phyloP scores from a whole-genome alignment of 305 asterid species.

The Euphrasia arctica region DNA sequence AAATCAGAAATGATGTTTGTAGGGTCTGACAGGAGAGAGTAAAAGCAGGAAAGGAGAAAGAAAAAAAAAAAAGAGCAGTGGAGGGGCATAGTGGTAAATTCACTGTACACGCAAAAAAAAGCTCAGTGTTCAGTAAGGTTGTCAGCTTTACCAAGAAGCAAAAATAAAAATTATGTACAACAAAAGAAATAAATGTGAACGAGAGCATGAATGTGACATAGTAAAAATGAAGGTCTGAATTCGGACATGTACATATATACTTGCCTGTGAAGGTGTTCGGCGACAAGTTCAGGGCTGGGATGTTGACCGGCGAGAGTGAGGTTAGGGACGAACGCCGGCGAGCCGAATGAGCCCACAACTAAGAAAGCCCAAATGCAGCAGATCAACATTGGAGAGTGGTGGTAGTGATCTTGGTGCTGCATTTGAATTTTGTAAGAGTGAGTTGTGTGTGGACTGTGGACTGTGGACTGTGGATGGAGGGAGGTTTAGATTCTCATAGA shows the following conservation, averaged over 20 bases:
- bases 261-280: slow-evolving; percentile 62
- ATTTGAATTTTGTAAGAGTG: not conserved
- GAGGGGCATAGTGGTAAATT: not conserved
- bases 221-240: too few species aligned
- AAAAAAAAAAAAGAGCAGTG: too few species aligned
- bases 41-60: not conserved
- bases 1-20: not conserved
- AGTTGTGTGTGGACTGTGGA: too few species aligned
- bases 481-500: not conserved
- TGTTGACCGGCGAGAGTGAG: slow-evolving; percentile 65
- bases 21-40: not conserved
- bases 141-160: not conserved
- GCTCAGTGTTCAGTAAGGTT: not conserved
- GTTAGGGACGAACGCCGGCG: slow-evolving; percentile 8
- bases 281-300: slow-evolving; percentile 71
- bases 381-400: not conserved
- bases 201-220: too few species aligned
- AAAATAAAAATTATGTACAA: not conserved
- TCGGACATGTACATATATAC: not conserved
- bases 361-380: slow-evolving; percentile 52
- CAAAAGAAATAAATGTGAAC: too few species aligned
- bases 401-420: not conserved
- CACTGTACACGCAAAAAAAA: not conserved
- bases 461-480: too few species aligned
- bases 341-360: slow-evolving; percentile 30